Base-by-base conservation (phyloP, 192 early-diverging fungal species). In the Dimargaris verticillata region DNA sequence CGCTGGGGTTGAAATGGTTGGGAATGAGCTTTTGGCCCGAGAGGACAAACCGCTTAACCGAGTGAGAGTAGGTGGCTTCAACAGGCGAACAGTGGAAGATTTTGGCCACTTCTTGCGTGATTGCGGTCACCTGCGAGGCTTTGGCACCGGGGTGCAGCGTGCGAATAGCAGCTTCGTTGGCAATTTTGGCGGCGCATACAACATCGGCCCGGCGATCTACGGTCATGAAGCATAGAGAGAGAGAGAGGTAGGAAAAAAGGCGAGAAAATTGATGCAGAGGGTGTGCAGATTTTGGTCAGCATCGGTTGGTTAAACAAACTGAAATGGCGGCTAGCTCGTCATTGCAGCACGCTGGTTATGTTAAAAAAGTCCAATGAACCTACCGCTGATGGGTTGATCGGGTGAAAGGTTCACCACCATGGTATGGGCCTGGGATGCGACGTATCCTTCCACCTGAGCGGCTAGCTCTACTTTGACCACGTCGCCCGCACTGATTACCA, bases 361-460 rank as follows among this genome's bases (percentile, higher is more conserved):
- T 22, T 17, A 12, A 48, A 48, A 2, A 17, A 4, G 15, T 1
- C 11, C 18, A 4, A 12, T 3, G 47, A 5, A 48, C 47, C 6
- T 44, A 26, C 72, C 69, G 38, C 68, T 74, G 44, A 88, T 68
- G 33, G 85, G 79, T 24, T 70, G 63, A 22, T 75, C 70, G n/a
- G 84, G 74, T 51, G 67, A 70, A 45, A 78, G 66, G 46, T 80
- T 88, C 43, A 92, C 66, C 22, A 91, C 77, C 28, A 78, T 72
- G 5, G 91, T 94, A 71, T 92, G 89, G 1, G 85, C 91, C n/a
- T 82, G 74, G 22, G 82, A 80, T 41, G 84, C 78, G 53, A 87
- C 83, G 71, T 88, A 94, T 20, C 94, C 94, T 74, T 95, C 88
- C 64, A 97, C 80, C 70, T 97, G 94, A 44, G 78, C 88, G 58